A percentile compares a stretch with the other conserved stretches of the same genome.
phyloP scores from a whole-genome alignment of 805 yeast genomes.

The Kazachstania viticola region DNA sequence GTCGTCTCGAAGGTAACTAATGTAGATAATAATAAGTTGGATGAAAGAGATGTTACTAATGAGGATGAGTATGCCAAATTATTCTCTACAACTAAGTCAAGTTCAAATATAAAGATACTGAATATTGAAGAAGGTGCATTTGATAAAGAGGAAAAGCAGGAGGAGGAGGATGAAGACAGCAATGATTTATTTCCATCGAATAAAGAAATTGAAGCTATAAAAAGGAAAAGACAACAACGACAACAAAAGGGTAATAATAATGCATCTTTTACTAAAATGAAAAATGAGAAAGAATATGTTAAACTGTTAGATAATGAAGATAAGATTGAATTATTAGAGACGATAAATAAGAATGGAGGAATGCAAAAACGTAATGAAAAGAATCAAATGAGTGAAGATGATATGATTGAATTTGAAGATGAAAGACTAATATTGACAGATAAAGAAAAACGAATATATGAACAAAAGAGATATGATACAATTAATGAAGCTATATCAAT shows the following conservation, averaged over 20 bases:
- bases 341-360: slow-evolving; percentile 11
- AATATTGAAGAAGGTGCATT: not conserved
- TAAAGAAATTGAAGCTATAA: slow-evolving; percentile 1
- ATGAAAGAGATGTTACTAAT: slow-evolving; percentile 6
- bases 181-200: no score
- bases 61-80: slow-evolving; percentile 1
- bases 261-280: no score
- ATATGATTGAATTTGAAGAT: slow-evolving; percentile 15
- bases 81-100: not conserved
- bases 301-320: slow-evolving; percentile 20
- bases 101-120: not conserved
- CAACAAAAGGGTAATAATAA: no score
- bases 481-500: slow-evolving; percentile 20
- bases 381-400: slow-evolving; percentile 6
- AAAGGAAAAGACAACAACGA: not conserved
- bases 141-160: not conserved
- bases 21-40: slow-evolving; percentile 1
- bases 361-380: slow-evolving; percentile 5
- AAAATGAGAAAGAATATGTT: slow-evolving; percentile 17
- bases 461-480: slow-evolving; percentile 5
- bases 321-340: slow-evolving; percentile 16
- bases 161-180: not conserved
- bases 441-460: slow-evolving; percentile 7
- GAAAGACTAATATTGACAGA: slow-evolving; percentile 16
- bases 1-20: not conserved